Evolutionary conservation across 2,329 filamentous ascomycete species (phyloP), one percentile per base, ranked within the genome.

Genomic region (Beauveria sp.): DNA sequence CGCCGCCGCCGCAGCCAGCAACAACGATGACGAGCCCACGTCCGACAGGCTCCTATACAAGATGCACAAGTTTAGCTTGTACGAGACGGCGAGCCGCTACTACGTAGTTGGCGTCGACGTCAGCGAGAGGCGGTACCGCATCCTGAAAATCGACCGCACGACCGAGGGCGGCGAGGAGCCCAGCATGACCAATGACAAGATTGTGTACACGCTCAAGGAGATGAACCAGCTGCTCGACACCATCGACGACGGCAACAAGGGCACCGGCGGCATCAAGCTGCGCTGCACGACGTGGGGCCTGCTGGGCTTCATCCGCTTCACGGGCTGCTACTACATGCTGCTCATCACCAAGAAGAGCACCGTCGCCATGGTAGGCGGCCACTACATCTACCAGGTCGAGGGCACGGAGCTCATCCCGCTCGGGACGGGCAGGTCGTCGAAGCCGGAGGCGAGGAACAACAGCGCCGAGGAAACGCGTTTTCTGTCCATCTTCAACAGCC

Each of bases 51-150:
- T 78, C 20, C 73, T 79, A 50, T 81, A 82, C 73, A 84, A 83
- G 72, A 96, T 99, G 91, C 92, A 97, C 78, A 96, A 95, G 70
- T 98, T 96, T 74, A 95, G 90, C n/a, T 78, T 99, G 24, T 98
- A 99, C 74, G 95, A 99, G 77, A 99, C 95, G 3, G 90, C 91
- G 14, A 91, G 88, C 60, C 85, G 91, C 58, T 99, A 95, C 74
- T 99, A 97, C 73, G 88, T 99, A 65, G 91, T 98, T 20, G 95
- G 95, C 16, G 89, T 90, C 57, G 95, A 99, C 71, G 86, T 96
- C 61, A 87, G 91, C 67, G 95, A 98, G 73, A 88, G 85, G 69
- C 86, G 89, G 28, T 98, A 95, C 74, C 87, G 93, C 57, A 91
- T 99, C 61, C 78, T 99, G 70, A 97, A 98, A 74, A 96, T 99